Conservation (phyloP, 1,284 basidiomycete genomes). For the Naganishia cerealis region DNA sequence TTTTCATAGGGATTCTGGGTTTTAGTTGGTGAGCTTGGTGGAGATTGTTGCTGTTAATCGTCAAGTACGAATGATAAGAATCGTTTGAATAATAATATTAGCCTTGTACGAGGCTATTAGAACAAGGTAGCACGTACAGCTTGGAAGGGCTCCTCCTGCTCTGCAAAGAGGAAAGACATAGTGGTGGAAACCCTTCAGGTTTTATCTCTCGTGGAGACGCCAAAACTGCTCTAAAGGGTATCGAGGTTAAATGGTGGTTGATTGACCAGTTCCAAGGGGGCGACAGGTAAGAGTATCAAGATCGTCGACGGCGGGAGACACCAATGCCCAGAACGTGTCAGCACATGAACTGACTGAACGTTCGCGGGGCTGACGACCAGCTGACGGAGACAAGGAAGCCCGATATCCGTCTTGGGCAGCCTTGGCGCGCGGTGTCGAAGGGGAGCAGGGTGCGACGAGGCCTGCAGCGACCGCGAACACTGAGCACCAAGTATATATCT, state of each 20-base stretch:
- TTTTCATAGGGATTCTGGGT: slow-evolving; percentile 21
- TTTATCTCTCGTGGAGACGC: neutral
- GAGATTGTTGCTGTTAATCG: slow-evolving; percentile 20
- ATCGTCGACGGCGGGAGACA: neutral
- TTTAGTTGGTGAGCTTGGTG: slow-evolving; percentile 6
- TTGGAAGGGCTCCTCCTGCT: slow-evolving; percentile 27
- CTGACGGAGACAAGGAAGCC: slow-evolving; percentile 3
- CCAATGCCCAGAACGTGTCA: neutral
- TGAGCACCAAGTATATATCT: neutral
- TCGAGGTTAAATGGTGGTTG: neutral
- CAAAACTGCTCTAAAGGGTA: neutral
- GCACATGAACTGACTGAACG: neutral
- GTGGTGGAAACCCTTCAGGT: neutral
- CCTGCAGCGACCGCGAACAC: neutral
- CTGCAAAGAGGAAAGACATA: slow-evolving; percentile 25
- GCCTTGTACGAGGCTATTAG: neutral
- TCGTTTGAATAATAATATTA: neutral
- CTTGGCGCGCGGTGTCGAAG: neutral
- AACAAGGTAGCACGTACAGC: neutral
- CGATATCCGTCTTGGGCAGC: neutral
- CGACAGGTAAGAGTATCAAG: neutral
- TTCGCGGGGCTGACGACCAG: slow-evolving; percentile 11
- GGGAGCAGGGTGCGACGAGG: neutral
- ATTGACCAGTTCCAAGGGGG: neutral
- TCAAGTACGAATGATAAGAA: neutral